These are phyloP conservation scores for Carnegiea gigantea DNA, from an alignment of 179 eudicot genomes.

Conservation along the genomic window DNA sequence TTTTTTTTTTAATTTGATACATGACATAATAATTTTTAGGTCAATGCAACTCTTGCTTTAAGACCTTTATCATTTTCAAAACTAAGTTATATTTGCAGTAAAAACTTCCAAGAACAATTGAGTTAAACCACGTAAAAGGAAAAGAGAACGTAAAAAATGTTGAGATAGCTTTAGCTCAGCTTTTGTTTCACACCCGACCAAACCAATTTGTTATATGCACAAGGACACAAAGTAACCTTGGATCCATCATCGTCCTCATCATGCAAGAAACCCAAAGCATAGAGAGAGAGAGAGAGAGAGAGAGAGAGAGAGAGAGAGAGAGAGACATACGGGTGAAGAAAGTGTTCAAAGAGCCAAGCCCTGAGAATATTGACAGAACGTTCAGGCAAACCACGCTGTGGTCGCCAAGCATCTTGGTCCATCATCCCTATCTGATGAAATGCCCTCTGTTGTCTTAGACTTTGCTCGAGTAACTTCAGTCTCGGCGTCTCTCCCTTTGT, in stretches of 20 bases:
- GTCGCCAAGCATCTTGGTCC: conserved; percentile 98
- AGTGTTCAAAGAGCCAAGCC: conserved; percentile 98
- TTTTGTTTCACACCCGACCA: conserved; percentile 15
- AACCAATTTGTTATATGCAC: background rate
- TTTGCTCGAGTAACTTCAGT: conserved; percentile 71
- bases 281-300: background rate
- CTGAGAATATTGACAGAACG: conserved; percentile 80
- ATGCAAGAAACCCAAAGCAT: no score
- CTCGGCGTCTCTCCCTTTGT: conserved; percentile 97
- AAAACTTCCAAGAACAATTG: background rate
- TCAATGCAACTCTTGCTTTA: no score
- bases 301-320: conserved; percentile 11
- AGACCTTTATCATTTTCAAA: no score
- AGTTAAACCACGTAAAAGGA: no score
- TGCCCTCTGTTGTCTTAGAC: conserved; percentile 80
- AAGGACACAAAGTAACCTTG: conserved; percentile 31
- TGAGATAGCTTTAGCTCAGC: conserved; percentile 23
- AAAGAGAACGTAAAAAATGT: background rate
- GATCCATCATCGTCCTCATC: conserved; percentile 21
- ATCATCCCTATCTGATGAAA: conserved; percentile 93
- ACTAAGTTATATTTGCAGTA: background rate
- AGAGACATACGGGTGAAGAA: conserved; percentile 87
- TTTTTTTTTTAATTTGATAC: no score
- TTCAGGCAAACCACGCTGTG: conserved; percentile 95
- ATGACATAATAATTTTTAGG: no score